These are phyloP conservation scores for Umbilicaria muhlenbergii DNA, from an alignment of 495 filamentous ascomycete species.

Conservation along the genomic window DNA sequence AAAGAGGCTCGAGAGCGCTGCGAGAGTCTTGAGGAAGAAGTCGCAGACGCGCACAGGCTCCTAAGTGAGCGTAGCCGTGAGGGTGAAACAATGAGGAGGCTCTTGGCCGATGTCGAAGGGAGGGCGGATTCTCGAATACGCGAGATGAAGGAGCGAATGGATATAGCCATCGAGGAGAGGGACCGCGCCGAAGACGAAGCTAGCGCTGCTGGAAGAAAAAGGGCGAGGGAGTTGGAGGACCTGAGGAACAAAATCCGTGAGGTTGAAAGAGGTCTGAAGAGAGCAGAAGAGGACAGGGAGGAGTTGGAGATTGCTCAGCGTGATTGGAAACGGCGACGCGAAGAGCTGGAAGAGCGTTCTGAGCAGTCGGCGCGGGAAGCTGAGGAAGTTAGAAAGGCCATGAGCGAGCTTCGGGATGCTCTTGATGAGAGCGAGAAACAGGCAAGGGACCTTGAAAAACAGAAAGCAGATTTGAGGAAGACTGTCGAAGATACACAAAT, in stretches of 20 bases:
- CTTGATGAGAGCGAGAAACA: constrained; percentile 81
- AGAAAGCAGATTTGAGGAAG: constrained; percentile 58
- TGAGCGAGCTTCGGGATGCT: constrained; percentile 60
- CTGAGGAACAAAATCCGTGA: constrained; percentile 64
- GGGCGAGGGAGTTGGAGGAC: constrained; percentile 75
- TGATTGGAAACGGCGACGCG: constrained; percentile 55
- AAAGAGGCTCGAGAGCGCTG: constrained; percentile 72
- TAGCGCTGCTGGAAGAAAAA: constrained; percentile 55
- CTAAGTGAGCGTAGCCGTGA: constrained; percentile 88
- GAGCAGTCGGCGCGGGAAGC: constrained; percentile 55
- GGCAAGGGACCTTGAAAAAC: constrained; percentile 63
- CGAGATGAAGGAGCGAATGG: constrained; percentile 83
- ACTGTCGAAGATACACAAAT: constrained; percentile 61
- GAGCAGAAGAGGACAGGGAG: constrained; percentile 48
- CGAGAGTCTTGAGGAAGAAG: constrained; percentile 85
- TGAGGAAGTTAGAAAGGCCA: constrained; percentile 57
- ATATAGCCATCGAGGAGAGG: constrained; percentile 75
- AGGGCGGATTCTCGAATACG: constrained; percentile 62
- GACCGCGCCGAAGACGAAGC: constrained; percentile 88
- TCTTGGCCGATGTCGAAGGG: constrained; percentile 75
- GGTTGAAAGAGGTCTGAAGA: constrained; percentile 57
- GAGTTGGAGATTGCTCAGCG: constrained; percentile 55
- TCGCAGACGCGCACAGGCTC: constrained; percentile 73
- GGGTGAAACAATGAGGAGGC: constrained; percentile 82
- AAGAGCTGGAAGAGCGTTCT: constrained; percentile 56